Base-by-base conservation (phyloP, 495 filamentous ascomycete genomes). In the Penicillium fimorum region DNA sequence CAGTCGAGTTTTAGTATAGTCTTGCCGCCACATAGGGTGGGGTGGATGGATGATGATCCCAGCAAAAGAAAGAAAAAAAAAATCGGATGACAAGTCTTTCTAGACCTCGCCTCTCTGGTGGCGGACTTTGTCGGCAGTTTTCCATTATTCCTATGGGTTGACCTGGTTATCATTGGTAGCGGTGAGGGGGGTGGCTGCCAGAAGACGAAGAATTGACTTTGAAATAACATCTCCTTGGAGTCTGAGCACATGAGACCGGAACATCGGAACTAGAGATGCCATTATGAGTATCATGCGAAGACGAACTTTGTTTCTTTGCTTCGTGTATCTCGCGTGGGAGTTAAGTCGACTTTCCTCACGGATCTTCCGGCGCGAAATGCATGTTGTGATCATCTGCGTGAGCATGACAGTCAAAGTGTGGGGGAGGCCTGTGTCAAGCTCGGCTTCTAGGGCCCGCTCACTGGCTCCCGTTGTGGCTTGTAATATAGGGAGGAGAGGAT, bases 201-300 rank as follows among this genome's bases (percentile, higher is more conserved):
- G 6, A n/a, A 61, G 17, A 24, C 50, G 52, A 58, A 62, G 33
- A 59, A 64, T 64, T 64, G 62, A 62, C 55, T 62, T 61, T 64
- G 46, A 17, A 20, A 43, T 32, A 5, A 10, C 27, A 10, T 29
- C 32, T 32, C 11, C 15, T 27, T 9, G 32, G 30, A 33, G 44
- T 47, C 52, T 54, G 52, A 53, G 47, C 30, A 24, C 25, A 50
- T 33, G 37, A 53, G 17, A 40, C 60, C 65, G 65, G 62, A 68
- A 55, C 45, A 11, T 54, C 62, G 60, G 62, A 57, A 56, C 62
- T 56, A 40, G 25, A 43, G n/a, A 33, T 57, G 37, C 43, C 35
- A 18, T 51, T 44, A 20, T 40, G 25, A 37, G 45, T 8, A 55
- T 65, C 59, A 59, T 57, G 51, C 60, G 18, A 32, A 50, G n/a